phyloP scores from a whole-genome alignment of 2,329 filamentous ascomycete species.

The Penicillium digitatum region DNA sequence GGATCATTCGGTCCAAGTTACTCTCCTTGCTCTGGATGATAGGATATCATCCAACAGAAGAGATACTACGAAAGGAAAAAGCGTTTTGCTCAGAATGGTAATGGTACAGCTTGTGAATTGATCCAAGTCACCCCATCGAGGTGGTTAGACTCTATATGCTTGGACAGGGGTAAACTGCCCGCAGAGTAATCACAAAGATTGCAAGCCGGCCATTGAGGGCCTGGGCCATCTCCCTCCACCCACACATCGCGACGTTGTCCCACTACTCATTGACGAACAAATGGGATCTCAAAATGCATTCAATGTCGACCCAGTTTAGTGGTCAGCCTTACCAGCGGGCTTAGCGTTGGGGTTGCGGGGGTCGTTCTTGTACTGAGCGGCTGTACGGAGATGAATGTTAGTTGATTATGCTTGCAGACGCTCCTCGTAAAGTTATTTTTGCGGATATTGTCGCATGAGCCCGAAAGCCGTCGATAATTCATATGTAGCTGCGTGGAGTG shows the following conservation, averaged over 20 bases:
- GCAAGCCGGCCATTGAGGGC: slow-evolving; percentile 21
- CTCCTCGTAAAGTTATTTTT: slow-evolving; percentile 2
- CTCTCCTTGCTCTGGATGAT: background rate
- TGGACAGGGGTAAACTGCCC: slow-evolving; percentile 36
- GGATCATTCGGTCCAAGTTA: background rate
- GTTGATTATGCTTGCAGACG: slow-evolving; percentile 9
- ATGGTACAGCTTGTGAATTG: slow-evolving; percentile 41
- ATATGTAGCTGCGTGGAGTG: background rate
- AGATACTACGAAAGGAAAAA: background rate
- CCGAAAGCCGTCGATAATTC: background rate
- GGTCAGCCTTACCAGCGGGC: slow-evolving; percentile 28
- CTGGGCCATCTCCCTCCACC: slow-evolving; percentile 18
- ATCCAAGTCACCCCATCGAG: slow-evolving; percentile 31
- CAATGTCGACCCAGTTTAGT: slow-evolving; percentile 30
- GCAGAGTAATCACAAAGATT: slow-evolving; percentile 24
- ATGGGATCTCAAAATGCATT: slow-evolving; percentile 18
- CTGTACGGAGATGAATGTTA: slow-evolving; percentile 47
- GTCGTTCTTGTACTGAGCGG: slow-evolving; percentile 95
- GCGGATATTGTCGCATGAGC: background rate
- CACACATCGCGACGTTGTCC: slow-evolving; percentile 14
- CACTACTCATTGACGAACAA: slow-evolving; percentile 9
- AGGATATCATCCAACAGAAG: background rate
- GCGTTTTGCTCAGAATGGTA: slow-evolving; percentile 16
- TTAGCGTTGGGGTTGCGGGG: slow-evolving; percentile 65
- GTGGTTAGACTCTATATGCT: slow-evolving; percentile 38